phyloP scores from a whole-genome alignment of 2,329 filamentous ascomycete species.

The Parasarocladium wereldwijsianum region DNA sequence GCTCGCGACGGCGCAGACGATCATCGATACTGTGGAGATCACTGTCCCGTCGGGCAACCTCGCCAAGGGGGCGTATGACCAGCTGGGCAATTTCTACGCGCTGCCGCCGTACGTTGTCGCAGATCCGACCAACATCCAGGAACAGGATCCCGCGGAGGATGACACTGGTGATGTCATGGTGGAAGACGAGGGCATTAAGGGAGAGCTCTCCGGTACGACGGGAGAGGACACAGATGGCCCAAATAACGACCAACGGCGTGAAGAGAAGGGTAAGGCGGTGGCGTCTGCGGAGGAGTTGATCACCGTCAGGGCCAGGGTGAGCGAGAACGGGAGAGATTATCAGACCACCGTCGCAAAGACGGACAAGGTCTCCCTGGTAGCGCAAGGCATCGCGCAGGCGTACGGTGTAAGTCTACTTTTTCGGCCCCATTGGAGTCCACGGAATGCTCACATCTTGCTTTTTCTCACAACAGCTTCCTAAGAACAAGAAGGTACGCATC shows the following conservation, averaged over 20 bases:
- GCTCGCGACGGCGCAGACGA: conserved; percentile 59
- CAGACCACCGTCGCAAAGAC: conserved; percentile 38
- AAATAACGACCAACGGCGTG: conserved; percentile 25
- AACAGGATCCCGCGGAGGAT: conserved; percentile 18
- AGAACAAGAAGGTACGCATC: conserved; percentile 48
- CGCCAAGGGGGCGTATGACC: conserved; percentile 57
- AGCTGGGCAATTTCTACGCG: conserved; percentile 53
- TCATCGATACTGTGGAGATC: conserved; percentile 64
- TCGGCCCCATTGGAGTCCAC: too few species aligned
- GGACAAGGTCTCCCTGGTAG: conserved; percentile 50
- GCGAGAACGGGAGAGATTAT: conserved; percentile 52
- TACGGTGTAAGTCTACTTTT: conserved; percentile 36
- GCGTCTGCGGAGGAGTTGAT: conserved; percentile 38
- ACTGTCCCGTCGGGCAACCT: conserved; percentile 61
- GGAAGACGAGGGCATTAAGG: conserved; percentile 21
- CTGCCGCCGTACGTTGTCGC: conserved; percentile 54
- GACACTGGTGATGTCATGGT: conserved; percentile 10
- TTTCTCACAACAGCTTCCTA: conserved; percentile 39
- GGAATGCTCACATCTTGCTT: too few species aligned
- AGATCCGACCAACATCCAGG: conserved; percentile 43
- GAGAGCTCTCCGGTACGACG: conserved; percentile 13
- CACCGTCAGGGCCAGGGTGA: conserved; percentile 46
- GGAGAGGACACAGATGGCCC: conserved; percentile 13
- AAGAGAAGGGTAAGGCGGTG: conserved; percentile 46
- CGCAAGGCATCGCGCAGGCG: conserved; percentile 47